Percentiles rank a stretch among this genome's conserved stretches.
Evolutionary conservation across 768 basidiomycete species (phyloP).

Genomic region (Crepidotus variabilis): DNA sequence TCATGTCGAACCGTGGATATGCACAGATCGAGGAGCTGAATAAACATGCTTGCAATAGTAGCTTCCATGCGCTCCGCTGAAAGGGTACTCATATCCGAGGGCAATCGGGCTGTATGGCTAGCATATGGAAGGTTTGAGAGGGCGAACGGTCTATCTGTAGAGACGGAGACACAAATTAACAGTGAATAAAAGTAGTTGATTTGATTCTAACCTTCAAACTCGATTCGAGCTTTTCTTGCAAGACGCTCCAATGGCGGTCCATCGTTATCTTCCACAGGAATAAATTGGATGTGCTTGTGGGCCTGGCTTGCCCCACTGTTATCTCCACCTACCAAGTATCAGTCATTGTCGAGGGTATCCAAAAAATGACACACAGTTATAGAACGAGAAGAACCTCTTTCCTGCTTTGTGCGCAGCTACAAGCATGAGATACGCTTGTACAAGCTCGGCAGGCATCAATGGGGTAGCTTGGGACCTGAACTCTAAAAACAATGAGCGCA

Average conservation of each 20-base stretch:
- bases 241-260: constrained; percentile 79
- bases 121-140: constrained; percentile 70
- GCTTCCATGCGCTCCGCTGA: constrained; percentile 43
- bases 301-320: constrained; percentile 85
- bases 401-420: constrained; percentile 60
- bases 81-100: constrained; percentile 33
- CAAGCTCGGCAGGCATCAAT: constrained; percentile 73
- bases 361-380: constrained; percentile 64
- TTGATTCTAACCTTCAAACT: constrained; percentile 45
- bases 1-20: constrained; percentile 72
- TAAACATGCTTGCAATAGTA: constrained; percentile 55
- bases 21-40: constrained; percentile 72
- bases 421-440: constrained; percentile 72
- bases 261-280: constrained; percentile 54
- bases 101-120: constrained; percentile 71
- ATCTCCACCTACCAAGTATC: constrained; percentile 51
- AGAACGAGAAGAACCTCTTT: constrained; percentile 74
- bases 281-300: constrained; percentile 89
- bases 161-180: background rate
- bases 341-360: background rate
- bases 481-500: constrained; percentile 36
- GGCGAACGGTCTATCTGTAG: constrained; percentile 69
- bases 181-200: background rate
- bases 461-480: constrained; percentile 78
- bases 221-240: constrained; percentile 52